These are phyloP conservation scores for Lepiota brunneoincarnata DNA, from an alignment of 768 basidiomycete genomes.

Conservation along the genomic window DNA sequence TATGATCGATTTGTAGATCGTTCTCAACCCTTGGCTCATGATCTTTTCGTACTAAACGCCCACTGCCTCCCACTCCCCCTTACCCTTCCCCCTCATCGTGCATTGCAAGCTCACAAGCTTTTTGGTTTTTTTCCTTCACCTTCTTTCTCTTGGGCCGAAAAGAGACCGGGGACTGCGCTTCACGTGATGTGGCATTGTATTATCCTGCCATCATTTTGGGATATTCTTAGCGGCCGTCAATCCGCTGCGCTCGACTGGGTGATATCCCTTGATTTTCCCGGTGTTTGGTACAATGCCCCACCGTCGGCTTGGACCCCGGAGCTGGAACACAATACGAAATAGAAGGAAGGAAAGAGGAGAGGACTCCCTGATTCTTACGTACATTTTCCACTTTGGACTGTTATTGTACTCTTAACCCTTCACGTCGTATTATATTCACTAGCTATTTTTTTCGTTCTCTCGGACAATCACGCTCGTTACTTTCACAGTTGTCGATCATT, in stretches of 20 bases:
- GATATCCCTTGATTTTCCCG: too few relatives aligned
- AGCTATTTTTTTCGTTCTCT: not conserved
- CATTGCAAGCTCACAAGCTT: not conserved
- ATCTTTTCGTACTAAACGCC: constrained; percentile 61
- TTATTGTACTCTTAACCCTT: not conserved
- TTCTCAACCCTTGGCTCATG: constrained; percentile 86
- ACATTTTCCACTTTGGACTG: not conserved
- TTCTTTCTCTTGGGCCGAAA: too few relatives aligned
- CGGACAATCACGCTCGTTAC: not conserved
- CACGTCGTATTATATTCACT: not conserved
- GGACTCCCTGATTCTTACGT: too few relatives aligned
- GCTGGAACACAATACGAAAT: too few relatives aligned
- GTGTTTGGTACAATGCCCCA: too few relatives aligned
- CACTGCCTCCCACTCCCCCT: too few relatives aligned
- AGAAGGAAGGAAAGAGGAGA: too few relatives aligned
- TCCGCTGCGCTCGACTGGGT: too few relatives aligned
- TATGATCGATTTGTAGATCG: constrained; percentile 41
- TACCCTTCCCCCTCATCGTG: not conserved
- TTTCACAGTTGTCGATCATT: not conserved
- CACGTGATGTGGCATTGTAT: not conserved
- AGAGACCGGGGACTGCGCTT: not conserved
- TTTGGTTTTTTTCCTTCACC: not conserved
- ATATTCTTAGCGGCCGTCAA: not conserved
- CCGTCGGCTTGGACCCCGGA: too few relatives aligned
- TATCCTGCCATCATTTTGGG: not conserved